Conservation (phyloP, 495 filamentous ascomycete genomes). For the Emericellopsis terricola region DNA sequence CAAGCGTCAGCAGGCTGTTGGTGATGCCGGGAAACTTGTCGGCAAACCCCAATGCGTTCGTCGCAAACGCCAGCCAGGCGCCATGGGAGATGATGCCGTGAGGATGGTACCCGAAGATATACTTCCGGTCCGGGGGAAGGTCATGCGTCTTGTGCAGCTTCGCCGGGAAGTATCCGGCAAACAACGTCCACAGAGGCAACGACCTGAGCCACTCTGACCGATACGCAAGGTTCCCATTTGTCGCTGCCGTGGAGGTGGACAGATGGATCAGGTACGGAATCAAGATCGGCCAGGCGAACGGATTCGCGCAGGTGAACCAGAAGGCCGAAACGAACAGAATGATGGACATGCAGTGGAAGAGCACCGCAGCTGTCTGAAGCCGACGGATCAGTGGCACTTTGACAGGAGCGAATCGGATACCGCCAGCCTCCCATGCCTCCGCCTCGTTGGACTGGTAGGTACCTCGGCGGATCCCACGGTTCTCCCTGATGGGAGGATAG, state of each 20-base stretch:
- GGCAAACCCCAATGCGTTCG: constrained; percentile 77
- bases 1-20: constrained; percentile 80
- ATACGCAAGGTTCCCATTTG: constrained; percentile 51
- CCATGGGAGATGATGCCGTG: constrained; percentile 95
- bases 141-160: constrained; percentile 66
- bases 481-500: neutral
- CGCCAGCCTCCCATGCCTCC: constrained; percentile 7
- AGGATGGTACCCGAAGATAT: constrained; percentile 95
- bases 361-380: constrained; percentile 71
- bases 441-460: neutral
- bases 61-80: constrained; percentile 82
- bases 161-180: constrained; percentile 84
- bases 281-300: constrained; percentile 77
- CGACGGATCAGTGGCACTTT: constrained; percentile 74
- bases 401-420: constrained; percentile 67
- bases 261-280: constrained; percentile 80
- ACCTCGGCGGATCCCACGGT: no score
- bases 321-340: constrained; percentile 58
- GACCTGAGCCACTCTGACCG: constrained; percentile 56
- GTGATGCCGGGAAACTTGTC: constrained; percentile 90
- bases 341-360: constrained; percentile 73
- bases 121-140: constrained; percentile 71
- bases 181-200: constrained; percentile 71
- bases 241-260: constrained; percentile 57
- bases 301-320: constrained; percentile 81